These are phyloP conservation scores for Paxillus ammoniavirescens DNA, from an alignment of 768 basidiomycete species.

Conservation along the genomic window DNA sequence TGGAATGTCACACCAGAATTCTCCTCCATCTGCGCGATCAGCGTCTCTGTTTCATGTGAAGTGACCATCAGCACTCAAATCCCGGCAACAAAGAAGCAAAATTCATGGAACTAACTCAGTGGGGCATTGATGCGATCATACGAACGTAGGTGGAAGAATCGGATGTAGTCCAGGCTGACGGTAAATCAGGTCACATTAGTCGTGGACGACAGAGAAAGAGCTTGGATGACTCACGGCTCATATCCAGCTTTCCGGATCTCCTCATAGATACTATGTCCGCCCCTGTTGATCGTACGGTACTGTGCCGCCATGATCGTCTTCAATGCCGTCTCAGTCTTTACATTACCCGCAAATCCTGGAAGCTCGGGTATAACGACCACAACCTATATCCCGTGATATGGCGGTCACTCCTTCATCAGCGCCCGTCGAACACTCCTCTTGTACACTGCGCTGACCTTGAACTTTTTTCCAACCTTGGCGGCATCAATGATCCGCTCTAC, in stretches of 20 bases:
- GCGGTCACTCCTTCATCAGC: background rate
- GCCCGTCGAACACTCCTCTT: background rate
- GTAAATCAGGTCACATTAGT: background rate
- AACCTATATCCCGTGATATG: slow-evolving; percentile 46
- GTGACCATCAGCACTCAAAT: slow-evolving; percentile 10
- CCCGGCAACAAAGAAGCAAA: slow-evolving; percentile 4
- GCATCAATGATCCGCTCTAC: slow-evolving; percentile 86
- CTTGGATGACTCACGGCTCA: slow-evolving; percentile 59
- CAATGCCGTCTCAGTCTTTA: slow-evolving; percentile 61
- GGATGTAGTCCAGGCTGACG: slow-evolving; percentile 74
- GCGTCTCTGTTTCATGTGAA: slow-evolving; percentile 27
- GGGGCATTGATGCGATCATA: slow-evolving; percentile 92
- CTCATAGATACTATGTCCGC: slow-evolving; percentile 84
- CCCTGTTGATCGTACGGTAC: slow-evolving; percentile 87
- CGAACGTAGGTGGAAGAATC: slow-evolving; percentile 88
- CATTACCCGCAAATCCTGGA: slow-evolving; percentile 85
- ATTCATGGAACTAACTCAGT: slow-evolving; percentile 39
- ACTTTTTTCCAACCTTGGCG: slow-evolving; percentile 63
- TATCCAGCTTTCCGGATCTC: slow-evolving; percentile 71
- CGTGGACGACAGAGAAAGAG: background rate
- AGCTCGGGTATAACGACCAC: slow-evolving; percentile 87
- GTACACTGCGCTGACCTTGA: slow-evolving; percentile 51
- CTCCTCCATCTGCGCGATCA: slow-evolving; percentile 71
- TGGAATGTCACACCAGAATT: slow-evolving; percentile 77
- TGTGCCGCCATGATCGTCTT: slow-evolving; percentile 88